Evolutionary conservation across 2,329 filamentous ascomycete genomes (phyloP).

Genomic region (Ophiostoma pallidulum): DNA sequence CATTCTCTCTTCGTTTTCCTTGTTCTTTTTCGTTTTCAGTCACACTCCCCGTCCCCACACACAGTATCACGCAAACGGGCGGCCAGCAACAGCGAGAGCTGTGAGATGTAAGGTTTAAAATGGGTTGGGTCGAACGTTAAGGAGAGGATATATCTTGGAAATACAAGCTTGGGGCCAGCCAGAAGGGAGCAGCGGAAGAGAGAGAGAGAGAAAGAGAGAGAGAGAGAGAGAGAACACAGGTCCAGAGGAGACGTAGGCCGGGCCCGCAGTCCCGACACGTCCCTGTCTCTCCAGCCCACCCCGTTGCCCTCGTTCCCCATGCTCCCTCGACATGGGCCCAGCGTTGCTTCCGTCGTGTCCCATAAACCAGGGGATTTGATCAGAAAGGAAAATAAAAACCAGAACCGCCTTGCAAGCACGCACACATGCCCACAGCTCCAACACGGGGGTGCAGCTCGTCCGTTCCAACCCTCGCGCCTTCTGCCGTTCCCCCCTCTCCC

Average conservation of each 20-base stretch:
- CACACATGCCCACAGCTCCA: neutral
- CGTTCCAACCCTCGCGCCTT: neutral
- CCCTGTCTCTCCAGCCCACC: no score
- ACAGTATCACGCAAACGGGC: neutral
- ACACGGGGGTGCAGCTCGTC: neutral
- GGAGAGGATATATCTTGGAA: slow-evolving; percentile 4
- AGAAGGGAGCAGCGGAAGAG: neutral
- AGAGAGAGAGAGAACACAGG: no score
- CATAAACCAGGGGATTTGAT: slow-evolving; percentile 2
- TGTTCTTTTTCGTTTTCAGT: no score
- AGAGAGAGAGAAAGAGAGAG: neutral
- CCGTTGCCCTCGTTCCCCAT: no score
- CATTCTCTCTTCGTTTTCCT: no score
- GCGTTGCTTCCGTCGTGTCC: neutral
- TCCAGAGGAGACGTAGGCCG: no score
- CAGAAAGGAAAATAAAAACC: slow-evolving; percentile 1
- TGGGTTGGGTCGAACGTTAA: slow-evolving; percentile 6
- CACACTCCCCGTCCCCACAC: no score
- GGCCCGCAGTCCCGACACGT: no score
- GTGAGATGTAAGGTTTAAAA: slow-evolving; percentile 6
- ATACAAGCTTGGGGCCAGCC: slow-evolving; percentile 1
- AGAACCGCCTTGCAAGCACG: neutral
- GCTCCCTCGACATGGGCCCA: no score
- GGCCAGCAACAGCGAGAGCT: neutral
- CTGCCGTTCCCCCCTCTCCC: neutral